Percentiles rank a stretch among this genome's conserved stretches.
phyloP scores from a whole-genome alignment of 208 protist species.

The Acanthamoeba sp. region DNA sequence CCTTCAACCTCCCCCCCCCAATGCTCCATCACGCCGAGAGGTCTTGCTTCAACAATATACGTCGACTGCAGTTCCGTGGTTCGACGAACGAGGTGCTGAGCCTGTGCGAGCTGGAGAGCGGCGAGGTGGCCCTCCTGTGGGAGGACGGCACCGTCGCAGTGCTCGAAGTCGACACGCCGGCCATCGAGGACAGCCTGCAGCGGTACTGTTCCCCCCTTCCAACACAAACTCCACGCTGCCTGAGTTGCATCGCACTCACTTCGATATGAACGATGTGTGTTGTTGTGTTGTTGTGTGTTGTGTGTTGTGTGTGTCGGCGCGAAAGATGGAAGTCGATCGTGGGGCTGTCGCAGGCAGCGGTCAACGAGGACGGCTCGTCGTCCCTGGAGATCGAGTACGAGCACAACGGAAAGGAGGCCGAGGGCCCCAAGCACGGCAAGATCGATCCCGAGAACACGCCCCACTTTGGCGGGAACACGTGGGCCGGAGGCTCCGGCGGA shows the following conservation, averaged over 20 bases:
- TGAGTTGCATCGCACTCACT: too few species aligned
- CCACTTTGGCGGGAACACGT: slow-evolving; percentile 82
- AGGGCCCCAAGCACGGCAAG: slow-evolving; percentile 81
- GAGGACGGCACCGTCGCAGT: slow-evolving; percentile 49
- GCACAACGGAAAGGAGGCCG: slow-evolving; percentile 74
- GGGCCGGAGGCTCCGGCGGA: slow-evolving; percentile 83
- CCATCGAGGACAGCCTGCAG: slow-evolving; percentile 30
- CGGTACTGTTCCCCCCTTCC: not conserved
- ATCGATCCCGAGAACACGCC: slow-evolving; percentile 61
- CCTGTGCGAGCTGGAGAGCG: slow-evolving; percentile 45
- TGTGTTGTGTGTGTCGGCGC: not conserved
- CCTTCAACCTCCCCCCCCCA: not conserved
- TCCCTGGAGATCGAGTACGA: slow-evolving; percentile 69
- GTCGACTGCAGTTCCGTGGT: not conserved
- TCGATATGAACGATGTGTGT: not conserved
- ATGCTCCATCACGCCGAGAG: not conserved
- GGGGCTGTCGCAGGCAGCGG: not conserved
- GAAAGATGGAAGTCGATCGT: slow-evolving; percentile 64
- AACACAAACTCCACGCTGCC: too few species aligned
- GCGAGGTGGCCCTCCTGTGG: slow-evolving; percentile 40
- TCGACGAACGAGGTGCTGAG: slow-evolving; percentile 47
- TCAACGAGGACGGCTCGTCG: slow-evolving; percentile 48
- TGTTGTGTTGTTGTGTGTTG: not conserved
- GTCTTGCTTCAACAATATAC: not conserved
- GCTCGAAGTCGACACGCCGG: slow-evolving; percentile 31